A percentile compares a stretch with the other conserved stretches of the same genome.
phyloP scores from a whole-genome alignment of 2,329 filamentous ascomycete genomes.

The Colletotrichum agaves region DNA sequence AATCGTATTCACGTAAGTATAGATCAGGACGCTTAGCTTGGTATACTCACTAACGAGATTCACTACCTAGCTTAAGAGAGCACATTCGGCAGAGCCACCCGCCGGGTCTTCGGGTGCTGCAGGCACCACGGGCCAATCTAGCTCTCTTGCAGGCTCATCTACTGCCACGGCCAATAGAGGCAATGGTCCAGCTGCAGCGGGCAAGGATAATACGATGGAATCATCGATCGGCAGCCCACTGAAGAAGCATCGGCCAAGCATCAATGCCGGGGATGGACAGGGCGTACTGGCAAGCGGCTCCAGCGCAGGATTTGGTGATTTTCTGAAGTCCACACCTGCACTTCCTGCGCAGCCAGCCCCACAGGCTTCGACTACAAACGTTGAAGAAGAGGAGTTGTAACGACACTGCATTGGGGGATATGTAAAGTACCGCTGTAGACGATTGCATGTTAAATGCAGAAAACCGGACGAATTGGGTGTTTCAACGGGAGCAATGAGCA shows the following conservation, averaged over 20 bases:
- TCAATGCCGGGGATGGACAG: slow-evolving; percentile 18
- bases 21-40: not conserved
- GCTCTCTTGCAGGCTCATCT: not conserved
- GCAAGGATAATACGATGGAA: slow-evolving; percentile 7
- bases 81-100: slow-evolving; percentile 78
- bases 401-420: not conserved
- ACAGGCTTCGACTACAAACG: not conserved
- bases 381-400: slow-evolving; percentile 35
- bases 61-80: slow-evolving; percentile 84
- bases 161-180: not conserved
- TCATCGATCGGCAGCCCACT: slow-evolving; percentile 36
- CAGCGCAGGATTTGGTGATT: not conserved
- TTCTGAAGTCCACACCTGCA: not conserved
- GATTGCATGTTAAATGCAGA: too few species aligned
- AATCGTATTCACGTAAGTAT: slow-evolving; percentile 79
- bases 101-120: slow-evolving; percentile 12
- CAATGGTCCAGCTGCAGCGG: slow-evolving; percentile 5
- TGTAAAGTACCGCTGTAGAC: not conserved
- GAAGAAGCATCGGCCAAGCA: slow-evolving; percentile 37
- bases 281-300: not conserved
- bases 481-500: not conserved
- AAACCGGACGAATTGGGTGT: too few species aligned
- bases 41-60: not conserved
- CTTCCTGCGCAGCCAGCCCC: not conserved
- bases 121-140: not conserved